Percentiles rank a stretch among this genome's conserved stretches.
Conservation (phyloP, 257 asterid species). For the Penstemon eatonii region DNA sequence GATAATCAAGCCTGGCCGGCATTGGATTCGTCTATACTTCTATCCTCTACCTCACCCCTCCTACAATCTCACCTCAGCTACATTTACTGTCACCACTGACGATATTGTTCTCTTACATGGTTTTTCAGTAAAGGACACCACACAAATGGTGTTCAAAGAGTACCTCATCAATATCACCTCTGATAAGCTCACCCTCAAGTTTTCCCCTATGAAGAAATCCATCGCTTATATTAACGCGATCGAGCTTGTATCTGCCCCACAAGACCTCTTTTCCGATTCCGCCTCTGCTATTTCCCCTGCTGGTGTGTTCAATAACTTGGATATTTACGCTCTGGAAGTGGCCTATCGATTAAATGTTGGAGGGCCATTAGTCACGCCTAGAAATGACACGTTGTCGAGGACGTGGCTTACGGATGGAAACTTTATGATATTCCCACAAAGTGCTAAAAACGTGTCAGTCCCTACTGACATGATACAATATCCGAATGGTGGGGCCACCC, state of each 20-base stretch:
- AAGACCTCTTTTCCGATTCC: constrained; percentile 54
- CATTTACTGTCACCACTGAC: constrained; percentile 59
- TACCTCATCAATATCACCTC: constrained; percentile 72
- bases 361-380: constrained; percentile 69
- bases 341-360: constrained; percentile 71
- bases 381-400: constrained; percentile 67
- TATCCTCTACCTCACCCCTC: constrained; percentile 61
- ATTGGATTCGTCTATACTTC: constrained; percentile 74
- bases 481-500: constrained; percentile 65
- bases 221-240: constrained; percentile 77
- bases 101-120: constrained; percentile 68
- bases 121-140: constrained; percentile 55
- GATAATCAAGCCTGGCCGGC: constrained; percentile 56
- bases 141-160: constrained; percentile 54
- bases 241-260: constrained; percentile 85
- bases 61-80: constrained; percentile 60
- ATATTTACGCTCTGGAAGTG: constrained; percentile 51
- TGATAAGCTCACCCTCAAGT: constrained; percentile 60
- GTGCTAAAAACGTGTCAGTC: constrained; percentile 53
- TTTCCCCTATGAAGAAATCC: constrained; percentile 72
- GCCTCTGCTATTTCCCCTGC: constrained; percentile 56
- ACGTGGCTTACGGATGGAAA: constrained; percentile 61
- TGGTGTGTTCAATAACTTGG: constrained; percentile 52
- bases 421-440: constrained; percentile 57
- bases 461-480: constrained; percentile 49